phyloP scores from a whole-genome alignment of 2,329 filamentous ascomycete species.

The Macrophomina pseudophaseolina region DNA sequence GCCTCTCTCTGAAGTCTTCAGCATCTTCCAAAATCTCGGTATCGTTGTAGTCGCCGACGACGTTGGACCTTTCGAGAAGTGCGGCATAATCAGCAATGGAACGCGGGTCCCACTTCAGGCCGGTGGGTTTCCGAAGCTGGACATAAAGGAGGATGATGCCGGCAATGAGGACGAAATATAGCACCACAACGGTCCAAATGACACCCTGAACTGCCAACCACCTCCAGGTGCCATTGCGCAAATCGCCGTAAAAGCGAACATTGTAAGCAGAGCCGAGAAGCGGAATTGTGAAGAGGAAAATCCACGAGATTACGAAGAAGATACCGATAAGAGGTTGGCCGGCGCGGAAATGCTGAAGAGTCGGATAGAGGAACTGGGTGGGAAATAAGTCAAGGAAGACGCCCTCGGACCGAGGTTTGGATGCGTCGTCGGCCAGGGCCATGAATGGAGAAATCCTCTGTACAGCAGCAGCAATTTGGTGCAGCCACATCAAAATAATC shows the following conservation, averaged over 20 bases:
- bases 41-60: constrained; percentile 71
- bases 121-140: constrained; percentile 71
- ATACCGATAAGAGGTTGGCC: constrained; percentile 71
- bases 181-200: constrained; percentile 75
- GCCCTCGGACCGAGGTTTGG: constrained; percentile 63
- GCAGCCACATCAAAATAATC: constrained; percentile 74
- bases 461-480: constrained; percentile 75
- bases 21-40: constrained; percentile 65
- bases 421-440: constrained; percentile 71
- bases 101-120: constrained; percentile 82
- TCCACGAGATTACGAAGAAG: constrained; percentile 74
- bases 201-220: constrained; percentile 82
- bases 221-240: constrained; percentile 66
- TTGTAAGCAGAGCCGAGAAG: constrained; percentile 79
- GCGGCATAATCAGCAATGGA: constrained; percentile 82
- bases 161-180: constrained; percentile 72
- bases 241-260: constrained; percentile 65
- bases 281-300: constrained; percentile 79
- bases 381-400: constrained; percentile 68
- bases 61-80: constrained; percentile 80
- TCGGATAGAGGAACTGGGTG: constrained; percentile 71
- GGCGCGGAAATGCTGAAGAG: constrained; percentile 68
- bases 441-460: constrained; percentile 79
- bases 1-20: constrained; percentile 60
- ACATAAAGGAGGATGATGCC: constrained; percentile 61